A percentile compares a stretch with the other conserved stretches of the same genome.
Evolutionary conservation across 1,139 yeast species (phyloP).

Genomic region (Geotrichum australiense): DNA sequence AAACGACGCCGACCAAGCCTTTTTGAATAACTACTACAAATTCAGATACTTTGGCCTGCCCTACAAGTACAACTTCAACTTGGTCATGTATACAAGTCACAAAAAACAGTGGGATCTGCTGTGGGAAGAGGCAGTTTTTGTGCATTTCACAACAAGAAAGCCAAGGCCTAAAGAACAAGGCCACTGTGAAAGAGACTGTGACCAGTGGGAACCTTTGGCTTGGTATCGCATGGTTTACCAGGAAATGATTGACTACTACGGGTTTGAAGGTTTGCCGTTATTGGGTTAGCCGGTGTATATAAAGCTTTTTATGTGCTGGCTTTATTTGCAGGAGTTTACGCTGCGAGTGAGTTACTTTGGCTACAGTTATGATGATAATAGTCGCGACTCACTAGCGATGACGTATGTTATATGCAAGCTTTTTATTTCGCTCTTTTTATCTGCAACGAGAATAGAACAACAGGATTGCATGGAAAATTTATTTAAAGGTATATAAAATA

Average conservation of each 20-base stretch:
- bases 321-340: too few species aligned
- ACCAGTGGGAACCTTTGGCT: conserved; percentile 22
- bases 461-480: too few species aligned
- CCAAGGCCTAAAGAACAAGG: conserved; percentile 8
- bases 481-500: too few species aligned
- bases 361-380: too few species aligned
- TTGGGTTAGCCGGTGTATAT: conserved; percentile 17
- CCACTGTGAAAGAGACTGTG: conserved; percentile 16
- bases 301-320: not conserved
- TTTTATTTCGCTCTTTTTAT: too few species aligned
- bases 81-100: conserved; percentile 22
- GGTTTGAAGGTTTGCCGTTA: conserved; percentile 20
- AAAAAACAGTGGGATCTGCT: conserved; percentile 22
- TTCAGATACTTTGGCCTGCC: conserved; percentile 23
- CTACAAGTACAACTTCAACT: conserved; percentile 24
- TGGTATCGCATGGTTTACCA: conserved; percentile 23
- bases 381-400: too few species aligned
- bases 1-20: conserved; percentile 26
- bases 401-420: too few species aligned
- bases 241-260: conserved; percentile 24
- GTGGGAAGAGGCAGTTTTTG: conserved; percentile 26
- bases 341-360: too few species aligned
- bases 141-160: conserved; percentile 21
- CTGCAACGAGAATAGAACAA: too few species aligned
- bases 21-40: conserved; percentile 22